phyloP scores from a whole-genome alignment of 2,329 filamentous ascomycete species.

The Chaetomiaceae sp. region DNA sequence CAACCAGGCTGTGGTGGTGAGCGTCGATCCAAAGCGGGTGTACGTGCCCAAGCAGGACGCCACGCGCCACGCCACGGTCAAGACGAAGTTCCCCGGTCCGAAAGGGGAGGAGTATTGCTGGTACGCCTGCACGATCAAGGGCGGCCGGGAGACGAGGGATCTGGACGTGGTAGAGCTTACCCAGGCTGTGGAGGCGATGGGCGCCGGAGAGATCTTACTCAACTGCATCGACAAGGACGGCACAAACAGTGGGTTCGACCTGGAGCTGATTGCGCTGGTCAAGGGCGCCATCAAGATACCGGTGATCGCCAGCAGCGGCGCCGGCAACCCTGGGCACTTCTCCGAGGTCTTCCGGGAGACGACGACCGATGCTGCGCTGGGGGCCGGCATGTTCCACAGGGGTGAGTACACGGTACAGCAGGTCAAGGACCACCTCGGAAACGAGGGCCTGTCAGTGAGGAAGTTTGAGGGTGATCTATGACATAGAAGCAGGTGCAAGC shows the following conservation, averaged over 20 bases:
- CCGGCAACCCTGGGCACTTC: constrained; percentile 83
- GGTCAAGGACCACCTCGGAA: constrained; percentile 76
- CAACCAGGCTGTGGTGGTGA: constrained; percentile 93
- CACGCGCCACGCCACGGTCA: constrained; percentile 64
- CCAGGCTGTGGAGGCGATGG: constrained; percentile 90
- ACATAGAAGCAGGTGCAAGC: neutral
- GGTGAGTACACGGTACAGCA: constrained; percentile 91
- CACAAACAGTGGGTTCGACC: constrained; percentile 87
- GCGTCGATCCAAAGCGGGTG: constrained; percentile 85
- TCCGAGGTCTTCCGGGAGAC: constrained; percentile 84
- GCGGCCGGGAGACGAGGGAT: constrained; percentile 88
- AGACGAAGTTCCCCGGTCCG: constrained; percentile 63
- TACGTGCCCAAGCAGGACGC: constrained; percentile 72
- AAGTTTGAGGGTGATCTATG: constrained; percentile 59
- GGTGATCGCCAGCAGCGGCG: constrained; percentile 90
- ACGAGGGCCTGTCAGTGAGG: constrained; percentile 70
- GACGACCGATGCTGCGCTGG: constrained; percentile 82
- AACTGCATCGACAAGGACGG: constrained; percentile 98
- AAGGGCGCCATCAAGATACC: constrained; percentile 85
- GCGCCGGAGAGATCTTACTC: constrained; percentile 84
- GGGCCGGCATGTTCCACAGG: constrained; percentile 95
- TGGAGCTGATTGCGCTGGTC: constrained; percentile 83
- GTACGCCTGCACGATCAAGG: constrained; percentile 97
- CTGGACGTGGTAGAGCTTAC: constrained; percentile 86
- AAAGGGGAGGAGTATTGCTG: constrained; percentile 78